Evolutionary conservation across 352 stramenopile genomes (phyloP), one percentile per base, ranked within the genome.

Genomic region (Blastocystis sp.): DNA sequence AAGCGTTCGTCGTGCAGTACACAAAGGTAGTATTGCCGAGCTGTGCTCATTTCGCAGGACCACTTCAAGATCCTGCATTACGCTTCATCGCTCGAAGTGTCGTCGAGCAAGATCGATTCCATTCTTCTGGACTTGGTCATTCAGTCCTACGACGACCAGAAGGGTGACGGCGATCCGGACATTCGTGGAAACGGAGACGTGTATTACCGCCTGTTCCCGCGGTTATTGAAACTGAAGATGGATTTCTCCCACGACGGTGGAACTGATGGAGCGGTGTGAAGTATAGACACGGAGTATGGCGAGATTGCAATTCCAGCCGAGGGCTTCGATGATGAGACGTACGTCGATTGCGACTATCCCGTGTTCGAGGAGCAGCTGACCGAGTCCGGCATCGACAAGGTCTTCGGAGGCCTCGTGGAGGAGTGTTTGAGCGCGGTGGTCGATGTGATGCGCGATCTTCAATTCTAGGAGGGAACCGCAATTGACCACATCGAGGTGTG

Each of bases 1-100:
- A 84, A 56, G 74, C 74, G 48, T 84, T 67, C 34, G 56, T 62
- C 4, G 41, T 84, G 21, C 45, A 64, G 21, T 84, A 67, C 48
- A 40, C 74, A 2, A 52, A 74, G 7, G 64, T 74, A 38, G 34
- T 17, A 48, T 23, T n/a, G 5, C 48, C 28, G 0, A 43, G 1
- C 5, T 11, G 43, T 43, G 9, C 10, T 69, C 45, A 52, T 14
- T 21, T 10, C 64, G 40, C 40, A 84, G 53, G 53, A 84, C n/a
- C 4, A 28, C 17, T 84, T 59, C 60, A 34, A 67, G 9, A 69
- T 84, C 17, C 61, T 84, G 14, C 34, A 45, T 23, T 84, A 84
- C 45, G 53, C 52, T 19, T 45, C 34, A 17, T 69, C 52, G 2
- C 21, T 69, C 34, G 34, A 67, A 45, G 74, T 84, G 19, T 67